Base-by-base conservation (phyloP, 2,329 filamentous ascomycete genomes). In the Nothophoma quercina region DNA sequence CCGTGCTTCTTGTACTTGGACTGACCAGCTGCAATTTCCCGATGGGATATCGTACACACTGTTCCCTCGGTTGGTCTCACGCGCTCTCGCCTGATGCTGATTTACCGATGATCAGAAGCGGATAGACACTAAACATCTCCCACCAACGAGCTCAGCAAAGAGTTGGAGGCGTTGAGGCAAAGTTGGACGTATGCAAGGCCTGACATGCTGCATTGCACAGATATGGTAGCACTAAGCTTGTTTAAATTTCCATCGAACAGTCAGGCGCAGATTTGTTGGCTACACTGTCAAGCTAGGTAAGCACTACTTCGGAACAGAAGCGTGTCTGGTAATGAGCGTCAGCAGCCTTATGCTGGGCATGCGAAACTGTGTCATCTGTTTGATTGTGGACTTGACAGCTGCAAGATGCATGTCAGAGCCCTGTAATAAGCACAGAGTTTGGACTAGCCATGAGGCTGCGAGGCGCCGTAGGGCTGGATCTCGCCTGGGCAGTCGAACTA, bases 1-100 rank as follows among this genome's bases (percentile, higher is more conserved):
- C 38, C 39, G 39, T 43, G 47, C 39, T 43, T 50, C 39, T 50
- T 50, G 47, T 50, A 50, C 19, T 43, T 5, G 16, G 32, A 30
- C 33, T 29, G n/a, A 19, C 15, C 5, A 26, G 15, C 32, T 26
- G 34, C 23, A 43, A 21, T 7, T 25, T 23, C 3, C 9, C 6
- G 3, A 2, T 10, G 22, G 12, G 10, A 4, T n/a, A 29, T 42
- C 5, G 13, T 30, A 34, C 8, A 15, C 15, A 15, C 40, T 13
- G 6, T 4, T 18, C 9, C 7, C 3, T 13, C 23, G 12, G 25
- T 43, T 15, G n/a, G 16, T 13, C 26, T 38, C 15, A 5, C 15
- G 34, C 15, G 32, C 33, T 26, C 19, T 26, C 15, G 19, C 38
- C 26, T 50, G 39, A 38, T 38, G 32, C 33, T 29, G n/a, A 39